A percentile compares a stretch with the other conserved stretches of the same genome.
Evolutionary conservation across 176 grass and related monocot species (phyloP).

Genomic region (Cenchrus americanus): DNA sequence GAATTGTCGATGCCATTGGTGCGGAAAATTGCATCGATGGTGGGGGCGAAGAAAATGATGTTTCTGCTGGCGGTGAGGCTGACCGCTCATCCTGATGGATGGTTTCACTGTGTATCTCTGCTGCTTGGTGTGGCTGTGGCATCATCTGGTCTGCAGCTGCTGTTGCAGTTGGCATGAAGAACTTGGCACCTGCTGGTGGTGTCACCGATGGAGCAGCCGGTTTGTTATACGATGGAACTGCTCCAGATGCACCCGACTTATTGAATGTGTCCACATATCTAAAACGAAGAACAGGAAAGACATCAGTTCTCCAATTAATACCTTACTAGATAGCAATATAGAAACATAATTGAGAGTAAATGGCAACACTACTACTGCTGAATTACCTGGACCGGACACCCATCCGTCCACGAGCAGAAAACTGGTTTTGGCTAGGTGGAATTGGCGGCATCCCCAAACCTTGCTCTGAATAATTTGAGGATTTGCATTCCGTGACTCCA

Average conservation of each 20-base stretch:
- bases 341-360: slow-evolving; percentile 26
- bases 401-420: slow-evolving; percentile 80
- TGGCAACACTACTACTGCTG: neutral
- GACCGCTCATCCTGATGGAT: slow-evolving; percentile 49
- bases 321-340: slow-evolving; percentile 8
- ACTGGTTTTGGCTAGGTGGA: slow-evolving; percentile 90
- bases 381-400: slow-evolving; percentile 89
- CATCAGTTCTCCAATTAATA: slow-evolving; percentile 14
- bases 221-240: slow-evolving; percentile 58
- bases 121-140: slow-evolving; percentile 39
- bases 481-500: slow-evolving; percentile 45
- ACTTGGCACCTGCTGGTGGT: slow-evolving; percentile 63
- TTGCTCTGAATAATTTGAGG: slow-evolving; percentile 49
- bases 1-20: slow-evolving; percentile 59
- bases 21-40: slow-evolving; percentile 56
- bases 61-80: slow-evolving; percentile 47
- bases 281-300: slow-evolving; percentile 16
- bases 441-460: slow-evolving; percentile 76
- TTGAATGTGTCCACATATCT: slow-evolving; percentile 99
- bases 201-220: slow-evolving; percentile 66
- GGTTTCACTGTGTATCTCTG: slow-evolving; percentile 49
- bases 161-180: slow-evolving; percentile 68
- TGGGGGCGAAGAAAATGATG: slow-evolving; percentile 58
- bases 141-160: slow-evolving; percentile 47
- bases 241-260: slow-evolving; percentile 56